Conservation (phyloP, 257 asterid genomes). For the Solanum chilense region DNA sequence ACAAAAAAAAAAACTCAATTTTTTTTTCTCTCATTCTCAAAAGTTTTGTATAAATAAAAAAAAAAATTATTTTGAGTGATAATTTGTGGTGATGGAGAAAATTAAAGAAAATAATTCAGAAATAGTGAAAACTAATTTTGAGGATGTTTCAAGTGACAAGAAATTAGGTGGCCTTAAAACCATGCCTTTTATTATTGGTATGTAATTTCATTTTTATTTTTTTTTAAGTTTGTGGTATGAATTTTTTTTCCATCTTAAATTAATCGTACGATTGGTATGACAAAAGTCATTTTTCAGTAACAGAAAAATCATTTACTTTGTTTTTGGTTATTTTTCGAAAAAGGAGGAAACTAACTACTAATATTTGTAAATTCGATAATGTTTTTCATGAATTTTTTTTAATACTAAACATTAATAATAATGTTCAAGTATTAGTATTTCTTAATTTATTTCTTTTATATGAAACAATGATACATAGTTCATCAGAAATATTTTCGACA, state of each 20-base stretch:
- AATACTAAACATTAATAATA: too few species aligned
- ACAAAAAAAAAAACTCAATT: neutral
- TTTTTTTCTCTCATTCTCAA: neutral
- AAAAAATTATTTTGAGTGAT: neutral
- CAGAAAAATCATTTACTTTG: too few species aligned
- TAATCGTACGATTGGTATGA: neutral
- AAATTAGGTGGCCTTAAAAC: constrained; percentile 52
- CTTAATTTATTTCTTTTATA: too few species aligned
- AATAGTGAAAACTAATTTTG: neutral
- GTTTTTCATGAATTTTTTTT: too few species aligned
- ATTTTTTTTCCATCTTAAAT: too few species aligned
- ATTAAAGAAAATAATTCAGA: constrained; percentile 27
- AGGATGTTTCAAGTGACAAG: neutral
- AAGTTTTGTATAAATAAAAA: neutral
- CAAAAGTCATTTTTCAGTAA: neutral
- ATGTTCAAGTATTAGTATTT: too few species aligned
- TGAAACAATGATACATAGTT: too few species aligned
- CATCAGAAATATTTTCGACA: neutral
- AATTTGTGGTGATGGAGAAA: neutral
- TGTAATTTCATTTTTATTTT: neutral
- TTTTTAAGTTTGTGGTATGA: neutral
- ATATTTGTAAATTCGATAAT: too few species aligned
- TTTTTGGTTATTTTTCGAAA: neutral
- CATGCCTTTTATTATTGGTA: constrained; percentile 69
- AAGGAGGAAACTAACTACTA: too few species aligned